Base-by-base conservation (phyloP, 2,329 filamentous ascomycete genomes). In the Trichoderma simmonsii region DNA sequence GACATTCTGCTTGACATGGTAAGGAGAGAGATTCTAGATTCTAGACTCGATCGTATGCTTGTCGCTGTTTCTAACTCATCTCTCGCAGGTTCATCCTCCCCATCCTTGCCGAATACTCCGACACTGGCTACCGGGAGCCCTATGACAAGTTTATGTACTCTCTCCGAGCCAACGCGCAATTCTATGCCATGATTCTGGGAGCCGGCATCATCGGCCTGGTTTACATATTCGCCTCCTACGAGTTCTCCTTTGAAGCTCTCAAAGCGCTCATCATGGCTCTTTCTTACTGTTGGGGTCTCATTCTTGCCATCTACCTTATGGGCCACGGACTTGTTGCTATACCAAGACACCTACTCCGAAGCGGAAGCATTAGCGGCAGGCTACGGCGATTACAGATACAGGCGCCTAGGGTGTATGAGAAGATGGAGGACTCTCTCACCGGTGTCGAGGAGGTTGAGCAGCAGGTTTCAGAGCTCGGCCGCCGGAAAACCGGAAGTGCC, bases 241-340 rank as follows among this genome's bases (percentile, higher is more conserved):
- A 93, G 1, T 90, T 94, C 76, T 88, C 90, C 30, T 87, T 92
- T 72, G 86, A 85, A 3, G 92, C 91, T 0, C 86, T 98, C 76
- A 97, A 97, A 83, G 91, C 89, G 43, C 85, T 97, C 54, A 87
- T 97, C 74, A 97, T 99, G 93, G 95, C 96, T 15, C 85, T 98
- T 73, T 93, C 95, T 48, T 99, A 99, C 81, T 93, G 94, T 73
- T 98, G 95, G 92, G 94, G 95, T 77, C 84, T 99, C 76, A 86
- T 95, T 5, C 86, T 98, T 67, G 96, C 95, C 60, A 97, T 99
- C 74, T 98, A 97, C 78, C 86, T 99, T 54, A 98, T 99, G 95
- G 96, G 96, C 7, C 96, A 99, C 81, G 96, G 96, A 8, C 86
- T 99, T 30, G 96, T 99, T 36, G 92, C 95, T 1, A 92, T 99